Base-by-base conservation (phyloP, 148 eudicot genomes). In the Persicaria maculosa region DNA sequence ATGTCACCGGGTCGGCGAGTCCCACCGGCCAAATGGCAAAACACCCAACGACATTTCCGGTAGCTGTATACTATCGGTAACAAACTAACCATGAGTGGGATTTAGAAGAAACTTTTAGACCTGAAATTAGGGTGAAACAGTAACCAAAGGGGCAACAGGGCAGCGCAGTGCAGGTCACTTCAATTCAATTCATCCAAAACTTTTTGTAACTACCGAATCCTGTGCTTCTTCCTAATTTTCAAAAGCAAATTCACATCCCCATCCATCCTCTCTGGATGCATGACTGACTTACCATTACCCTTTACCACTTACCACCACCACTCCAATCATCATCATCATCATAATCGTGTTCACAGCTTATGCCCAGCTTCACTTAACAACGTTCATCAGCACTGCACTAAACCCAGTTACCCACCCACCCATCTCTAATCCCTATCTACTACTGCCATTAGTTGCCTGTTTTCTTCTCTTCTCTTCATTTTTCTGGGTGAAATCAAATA, bases 151-250 rank as follows among this genome's bases (percentile, higher is more conserved):
- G 2, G 2, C 40, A 31, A 31, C 40, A 31, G 40, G 40, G 40
- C 40, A 31, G 40, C 0, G 2, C 40, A 22, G 25, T 22, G 46
- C 64, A 64, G 44, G 17, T 64, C 69, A 64, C 17, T 64, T 64
- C 70, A 65, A 65, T 65, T 59, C 70, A 65, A 65, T 65, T 59
- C 70, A 65, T 65, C 70, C 70, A 12, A 65, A 65, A 46, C 40
- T 31, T 31, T 65, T 64, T 40, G 46, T 65, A 65, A 65, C 47
- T 40, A 65, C 47, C 46, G 3, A 31, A 31, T 31, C 40, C 40
- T 31, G 40, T 31, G 2, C 40, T 31, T 31, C 40, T 31, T 31
- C 40, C 40, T 31, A 9, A 14, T 15, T 54, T 16, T 8, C 52
- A 8, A 58, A 58, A 58, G 11, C 6, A 25, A 3, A 25, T 65